Conservation (phyloP, 345 rosid species). For the Capsella bursapastoris region DNA sequence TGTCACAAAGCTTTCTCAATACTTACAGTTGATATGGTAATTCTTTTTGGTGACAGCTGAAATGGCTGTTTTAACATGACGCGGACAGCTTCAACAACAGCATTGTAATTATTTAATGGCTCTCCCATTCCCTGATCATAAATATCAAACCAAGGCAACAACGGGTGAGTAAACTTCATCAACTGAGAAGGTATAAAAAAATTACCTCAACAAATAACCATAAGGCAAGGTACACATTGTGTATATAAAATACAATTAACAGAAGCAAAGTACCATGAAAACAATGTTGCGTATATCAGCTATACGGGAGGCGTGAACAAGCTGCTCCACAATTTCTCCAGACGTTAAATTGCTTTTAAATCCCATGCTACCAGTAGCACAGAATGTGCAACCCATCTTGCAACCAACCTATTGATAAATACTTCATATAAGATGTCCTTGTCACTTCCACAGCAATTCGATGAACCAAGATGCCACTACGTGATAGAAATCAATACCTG, state of each 20-base stretch:
- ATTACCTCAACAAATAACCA: background rate
- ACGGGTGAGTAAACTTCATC: conserved; percentile 14
- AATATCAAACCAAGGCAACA: conserved; percentile 29
- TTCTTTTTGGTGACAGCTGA: conserved; percentile 80
- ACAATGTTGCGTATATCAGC: conserved; percentile 84
- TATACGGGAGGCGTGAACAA: conserved; percentile 83
- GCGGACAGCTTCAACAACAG: conserved; percentile 82
- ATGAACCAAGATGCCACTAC: background rate
- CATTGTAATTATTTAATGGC: conserved; percentile 87
- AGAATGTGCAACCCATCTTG: conserved; percentile 98
- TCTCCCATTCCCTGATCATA: conserved; percentile 96
- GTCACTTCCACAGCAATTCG: background rate
- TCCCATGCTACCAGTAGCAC: conserved; percentile 99
- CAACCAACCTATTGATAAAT: conserved; percentile 80
- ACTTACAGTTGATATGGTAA: conserved; percentile 91
- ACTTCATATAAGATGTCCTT: background rate
- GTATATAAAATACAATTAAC: background rate
- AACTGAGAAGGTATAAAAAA: background rate
- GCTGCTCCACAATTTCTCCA: conserved; percentile 95
- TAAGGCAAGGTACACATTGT: conserved; percentile 2
- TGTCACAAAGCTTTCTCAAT: conserved; percentile 10
- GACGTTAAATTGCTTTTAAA: conserved; percentile 82
- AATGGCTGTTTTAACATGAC: conserved; percentile 79
- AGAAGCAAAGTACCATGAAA: conserved; percentile 70
- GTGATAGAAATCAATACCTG: conserved; percentile 56